Conservation (phyloP, 1,284 basidiomycete genomes). For the Inonotus hispidus region DNA sequence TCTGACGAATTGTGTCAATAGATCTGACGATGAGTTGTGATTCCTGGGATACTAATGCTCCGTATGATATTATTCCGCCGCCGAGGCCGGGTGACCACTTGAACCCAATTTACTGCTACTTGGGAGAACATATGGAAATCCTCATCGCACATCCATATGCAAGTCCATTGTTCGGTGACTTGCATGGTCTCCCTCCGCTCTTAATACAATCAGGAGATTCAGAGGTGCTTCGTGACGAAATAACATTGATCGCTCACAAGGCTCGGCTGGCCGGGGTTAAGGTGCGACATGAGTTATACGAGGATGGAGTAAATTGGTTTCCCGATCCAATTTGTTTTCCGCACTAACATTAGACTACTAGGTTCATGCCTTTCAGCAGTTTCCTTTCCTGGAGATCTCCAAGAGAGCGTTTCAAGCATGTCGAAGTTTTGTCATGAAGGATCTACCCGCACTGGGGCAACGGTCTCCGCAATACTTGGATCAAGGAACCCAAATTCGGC, state of each 20-base stretch:
- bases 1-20: slow-evolving; percentile 26
- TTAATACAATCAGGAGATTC: slow-evolving; percentile 93
- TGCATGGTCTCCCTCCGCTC: slow-evolving; percentile 82
- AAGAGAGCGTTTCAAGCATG: slow-evolving; percentile 73
- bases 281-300: slow-evolving; percentile 89
- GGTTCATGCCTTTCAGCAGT: slow-evolving; percentile 90
- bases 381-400: slow-evolving; percentile 75
- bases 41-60: slow-evolving; percentile 92
- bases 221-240: slow-evolving; percentile 91
- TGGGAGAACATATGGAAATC: slow-evolving; percentile 74
- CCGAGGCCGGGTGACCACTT: slow-evolving; percentile 79
- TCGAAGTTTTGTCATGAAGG: slow-evolving; percentile 64
- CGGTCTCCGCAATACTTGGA: slow-evolving; percentile 46
- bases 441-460: slow-evolving; percentile 46
- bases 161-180: slow-evolving; percentile 92
- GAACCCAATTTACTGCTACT: slow-evolving; percentile 90
- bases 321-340: neutral
- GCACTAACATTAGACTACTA: slow-evolving; percentile 26
- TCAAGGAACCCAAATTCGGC: slow-evolving; percentile 46
- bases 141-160: slow-evolving; percentile 96
- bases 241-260: slow-evolving; percentile 91
- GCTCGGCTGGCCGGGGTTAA: slow-evolving; percentile 84
- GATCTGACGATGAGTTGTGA: slow-evolving; percentile 95
- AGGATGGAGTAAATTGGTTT: slow-evolving; percentile 73
- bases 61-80: slow-evolving; percentile 75